phyloP scores from a whole-genome alignment of 1,284 basidiomycete genomes.

The Boletellus dicymbophilus region DNA sequence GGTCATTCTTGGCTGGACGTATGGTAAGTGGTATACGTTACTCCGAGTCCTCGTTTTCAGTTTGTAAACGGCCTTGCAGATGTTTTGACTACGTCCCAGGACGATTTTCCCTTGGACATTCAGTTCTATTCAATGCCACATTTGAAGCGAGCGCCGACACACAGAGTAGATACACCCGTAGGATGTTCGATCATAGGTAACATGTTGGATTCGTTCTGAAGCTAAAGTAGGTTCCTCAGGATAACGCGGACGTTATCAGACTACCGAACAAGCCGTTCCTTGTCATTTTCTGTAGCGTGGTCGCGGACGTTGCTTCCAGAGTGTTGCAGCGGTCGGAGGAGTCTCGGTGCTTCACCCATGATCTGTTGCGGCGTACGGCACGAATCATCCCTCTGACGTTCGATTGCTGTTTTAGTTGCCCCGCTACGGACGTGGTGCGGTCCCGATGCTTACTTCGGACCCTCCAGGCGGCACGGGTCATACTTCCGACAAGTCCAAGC shows the following conservation, averaged over 20 bases:
- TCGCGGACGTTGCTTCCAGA: constrained; percentile 45
- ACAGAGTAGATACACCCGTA: constrained; percentile 32
- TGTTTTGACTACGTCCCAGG: constrained; percentile 33
- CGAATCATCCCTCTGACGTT: constrained; percentile 44
- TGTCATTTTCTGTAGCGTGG: constrained; percentile 45
- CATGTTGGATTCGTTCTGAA: constrained; percentile 17
- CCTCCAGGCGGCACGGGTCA: constrained; percentile 31
- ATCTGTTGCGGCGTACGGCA: constrained; percentile 43
- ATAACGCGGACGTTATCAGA: constrained; percentile 35
- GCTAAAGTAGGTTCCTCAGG: constrained; percentile 22
- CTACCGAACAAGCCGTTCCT: constrained; percentile 41
- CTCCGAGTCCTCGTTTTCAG: neutral
- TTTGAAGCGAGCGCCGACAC: constrained; percentile 16
- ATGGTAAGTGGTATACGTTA: constrained; percentile 39
- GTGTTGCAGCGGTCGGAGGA: constrained; percentile 42
- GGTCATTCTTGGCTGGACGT: constrained; percentile 44
- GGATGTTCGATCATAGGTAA: constrained; percentile 5
- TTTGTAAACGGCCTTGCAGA: constrained; percentile 32
- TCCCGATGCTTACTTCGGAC: constrained; percentile 42
- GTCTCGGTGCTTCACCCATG: constrained; percentile 49
- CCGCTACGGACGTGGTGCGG: constrained; percentile 37
- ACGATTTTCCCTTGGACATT: constrained; percentile 37
- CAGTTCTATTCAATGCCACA: constrained; percentile 26
- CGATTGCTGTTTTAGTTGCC: constrained; percentile 46
- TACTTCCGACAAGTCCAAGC: constrained; percentile 18